phyloP scores from a whole-genome alignment of 2,329 filamentous ascomycete genomes.

The Phialocephala subalpina region DNA sequence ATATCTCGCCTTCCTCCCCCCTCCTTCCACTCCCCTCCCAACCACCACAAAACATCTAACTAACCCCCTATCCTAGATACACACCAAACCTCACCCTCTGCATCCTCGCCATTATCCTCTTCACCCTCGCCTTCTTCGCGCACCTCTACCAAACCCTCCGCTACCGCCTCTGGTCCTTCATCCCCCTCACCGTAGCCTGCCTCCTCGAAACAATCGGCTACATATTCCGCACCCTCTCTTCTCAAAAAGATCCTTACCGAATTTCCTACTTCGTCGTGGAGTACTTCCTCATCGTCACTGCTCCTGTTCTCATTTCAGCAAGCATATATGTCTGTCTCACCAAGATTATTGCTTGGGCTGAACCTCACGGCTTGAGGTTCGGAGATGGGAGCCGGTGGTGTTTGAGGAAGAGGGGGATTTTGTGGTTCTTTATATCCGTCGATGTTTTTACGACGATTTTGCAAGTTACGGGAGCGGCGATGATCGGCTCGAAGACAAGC shows the following conservation, averaged over 20 bases:
- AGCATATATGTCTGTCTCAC: slow-evolving; percentile 59
- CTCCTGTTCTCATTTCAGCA: slow-evolving; percentile 64
- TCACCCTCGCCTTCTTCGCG: slow-evolving; percentile 49
- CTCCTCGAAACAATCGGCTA: slow-evolving; percentile 60
- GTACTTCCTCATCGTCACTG: slow-evolving; percentile 68
- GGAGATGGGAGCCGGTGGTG: slow-evolving; percentile 47
- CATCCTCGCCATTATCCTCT: slow-evolving; percentile 53
- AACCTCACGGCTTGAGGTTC: background rate
- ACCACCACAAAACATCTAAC: no score
- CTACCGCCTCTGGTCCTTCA: slow-evolving; percentile 55
- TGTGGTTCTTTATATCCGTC: slow-evolving; percentile 63
- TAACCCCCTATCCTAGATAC: background rate
- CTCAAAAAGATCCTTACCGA: slow-evolving; percentile 59
- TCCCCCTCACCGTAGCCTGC: slow-evolving; percentile 53
- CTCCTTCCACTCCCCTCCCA: no score
- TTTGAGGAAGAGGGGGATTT: slow-evolving; percentile 52
- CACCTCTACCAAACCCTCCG: slow-evolving; percentile 49
- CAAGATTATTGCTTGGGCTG: slow-evolving; percentile 23
- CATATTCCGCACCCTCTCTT: slow-evolving; percentile 55
- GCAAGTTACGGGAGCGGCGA: slow-evolving; percentile 61
- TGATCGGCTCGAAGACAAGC: slow-evolving; percentile 58
- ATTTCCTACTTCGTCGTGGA: slow-evolving; percentile 64
- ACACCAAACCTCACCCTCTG: slow-evolving; percentile 46
- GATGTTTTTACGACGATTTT: slow-evolving; percentile 62
- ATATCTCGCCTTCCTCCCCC: background rate